These are phyloP conservation scores for Pouteria glomerata DNA, from an alignment of 148 eudicot genomes.

Conservation along the genomic window DNA sequence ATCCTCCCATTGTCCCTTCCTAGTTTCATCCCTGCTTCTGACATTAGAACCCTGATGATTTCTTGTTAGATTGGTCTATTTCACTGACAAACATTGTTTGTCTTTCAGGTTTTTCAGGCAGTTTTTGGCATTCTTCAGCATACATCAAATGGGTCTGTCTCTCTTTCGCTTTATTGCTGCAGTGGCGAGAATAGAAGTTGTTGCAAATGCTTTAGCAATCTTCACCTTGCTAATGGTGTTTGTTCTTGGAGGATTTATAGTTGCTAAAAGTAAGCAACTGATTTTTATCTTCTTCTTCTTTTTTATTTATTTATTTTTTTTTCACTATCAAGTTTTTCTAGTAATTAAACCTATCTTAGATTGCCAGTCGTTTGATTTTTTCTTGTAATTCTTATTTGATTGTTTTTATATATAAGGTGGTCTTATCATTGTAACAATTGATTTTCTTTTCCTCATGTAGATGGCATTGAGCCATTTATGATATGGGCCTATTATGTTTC, in stretches of 20 bases:
- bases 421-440: neutral
- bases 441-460: neutral
- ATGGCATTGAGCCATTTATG: conserved; percentile 21
- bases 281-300: neutral
- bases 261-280: conserved; percentile 20
- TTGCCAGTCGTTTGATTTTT: too few species aligned
- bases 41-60: too few species aligned
- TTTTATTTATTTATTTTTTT: too few species aligned
- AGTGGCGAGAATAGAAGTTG: conserved; percentile 2
- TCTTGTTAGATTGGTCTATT: too few species aligned
- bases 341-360: too few species aligned
- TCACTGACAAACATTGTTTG: neutral
- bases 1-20: too few species aligned
- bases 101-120: conserved; percentile 10
- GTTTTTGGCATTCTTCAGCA: conserved; percentile 6
- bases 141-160: conserved; percentile 12
- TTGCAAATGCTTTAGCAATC: neutral
- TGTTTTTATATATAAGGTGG: too few species aligned
- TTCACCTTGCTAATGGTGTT: conserved; percentile 15
- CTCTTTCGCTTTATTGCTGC: conserved; percentile 12
- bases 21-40: too few species aligned
- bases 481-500: conserved; percentile 23
- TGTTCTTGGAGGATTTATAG: conserved; percentile 12
- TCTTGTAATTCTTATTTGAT: too few species aligned
- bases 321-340: too few species aligned